These are phyloP conservation scores for Aspergillus unguis DNA, from an alignment of 2,329 filamentous ascomycete genomes.

Conservation along the genomic window DNA sequence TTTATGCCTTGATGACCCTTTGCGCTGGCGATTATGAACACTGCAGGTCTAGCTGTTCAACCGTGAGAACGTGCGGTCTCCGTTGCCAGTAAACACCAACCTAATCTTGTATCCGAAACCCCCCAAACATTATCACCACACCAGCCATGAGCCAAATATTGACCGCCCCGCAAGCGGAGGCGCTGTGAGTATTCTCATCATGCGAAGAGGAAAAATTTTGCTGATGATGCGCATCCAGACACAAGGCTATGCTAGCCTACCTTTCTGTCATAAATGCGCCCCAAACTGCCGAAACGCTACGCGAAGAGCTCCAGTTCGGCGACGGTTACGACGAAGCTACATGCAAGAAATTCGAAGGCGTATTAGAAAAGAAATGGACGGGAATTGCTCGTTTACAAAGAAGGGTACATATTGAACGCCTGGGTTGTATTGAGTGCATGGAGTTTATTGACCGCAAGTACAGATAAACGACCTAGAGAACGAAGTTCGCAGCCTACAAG, in stretches of 20 bases:
- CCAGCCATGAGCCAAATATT: conserved; percentile 67
- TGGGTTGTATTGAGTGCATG: neutral
- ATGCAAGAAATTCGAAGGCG: conserved; percentile 87
- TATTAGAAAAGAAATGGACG: conserved; percentile 98
- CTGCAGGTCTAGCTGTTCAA: neutral
- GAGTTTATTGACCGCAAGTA: conserved; percentile 1
- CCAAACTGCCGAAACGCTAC: conserved; percentile 66
- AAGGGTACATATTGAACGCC: conserved; percentile 59
- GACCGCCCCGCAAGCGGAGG: conserved; percentile 77
- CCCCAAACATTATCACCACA: neutral
- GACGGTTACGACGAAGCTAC: conserved; percentile 74
- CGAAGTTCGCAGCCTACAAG: conserved; percentile 58
- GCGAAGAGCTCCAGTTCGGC: conserved; percentile 62
- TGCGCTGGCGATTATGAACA: neutral
- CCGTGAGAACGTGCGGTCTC: neutral
- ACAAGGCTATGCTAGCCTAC: conserved; percentile 93
- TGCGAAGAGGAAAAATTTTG: neutral
- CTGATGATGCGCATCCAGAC: conserved; percentile 51
- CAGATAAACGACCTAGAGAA: conserved; percentile 95
- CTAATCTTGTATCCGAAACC: neutral
- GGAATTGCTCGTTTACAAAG: conserved; percentile 92
- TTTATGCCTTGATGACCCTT: conserved; percentile 1
- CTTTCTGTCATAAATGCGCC: conserved; percentile 69
- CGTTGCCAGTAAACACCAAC: neutral
- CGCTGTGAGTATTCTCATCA: conserved; percentile 64